Conservation (phyloP, 768 basidiomycete genomes). For the Guyanaporus albipodus region DNA sequence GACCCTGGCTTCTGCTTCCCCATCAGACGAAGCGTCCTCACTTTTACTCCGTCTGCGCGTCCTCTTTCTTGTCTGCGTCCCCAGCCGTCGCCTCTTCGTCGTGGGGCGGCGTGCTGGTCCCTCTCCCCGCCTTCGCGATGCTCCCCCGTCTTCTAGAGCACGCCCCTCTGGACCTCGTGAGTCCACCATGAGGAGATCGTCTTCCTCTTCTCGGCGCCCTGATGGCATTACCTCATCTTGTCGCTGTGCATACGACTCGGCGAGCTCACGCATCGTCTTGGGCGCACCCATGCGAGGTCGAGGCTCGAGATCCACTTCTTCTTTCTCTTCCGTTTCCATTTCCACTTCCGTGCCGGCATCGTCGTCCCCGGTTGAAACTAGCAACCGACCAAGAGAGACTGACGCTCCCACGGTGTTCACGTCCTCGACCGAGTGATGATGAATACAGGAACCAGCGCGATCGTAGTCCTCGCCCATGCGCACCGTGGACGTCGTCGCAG, state of each 20-base stretch:
- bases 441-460: neutral
- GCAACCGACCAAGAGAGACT: slow-evolving; percentile 5
- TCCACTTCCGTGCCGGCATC: slow-evolving; percentile 2
- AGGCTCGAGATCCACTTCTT: slow-evolving; percentile 15
- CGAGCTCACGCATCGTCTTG: slow-evolving; percentile 65
- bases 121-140: neutral
- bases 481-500: slow-evolving; percentile 5
- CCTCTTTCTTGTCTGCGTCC: slow-evolving; percentile 23
- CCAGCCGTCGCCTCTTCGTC: neutral
- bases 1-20: slow-evolving; percentile 13
- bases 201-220: slow-evolving; percentile 21
- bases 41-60: slow-evolving; percentile 22
- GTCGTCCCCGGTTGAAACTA: slow-evolving; percentile 7
- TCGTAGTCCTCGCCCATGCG: neutral
- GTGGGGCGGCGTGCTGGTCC: slow-evolving; percentile 12
- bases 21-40: slow-evolving; percentile 23
- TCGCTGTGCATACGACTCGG: slow-evolving; percentile 33
- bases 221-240: slow-evolving; percentile 1
- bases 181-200: neutral
- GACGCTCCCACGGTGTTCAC: neutral
- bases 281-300: slow-evolving; percentile 29
- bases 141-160: slow-evolving; percentile 3
- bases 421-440: neutral
- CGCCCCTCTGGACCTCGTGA: neutral
- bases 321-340: slow-evolving; percentile 19